Percentiles rank a stretch among this genome's conserved stretches.
Conservation (phyloP, 2,329 filamentous ascomycete species). For the Fusarium sarcochroum region DNA sequence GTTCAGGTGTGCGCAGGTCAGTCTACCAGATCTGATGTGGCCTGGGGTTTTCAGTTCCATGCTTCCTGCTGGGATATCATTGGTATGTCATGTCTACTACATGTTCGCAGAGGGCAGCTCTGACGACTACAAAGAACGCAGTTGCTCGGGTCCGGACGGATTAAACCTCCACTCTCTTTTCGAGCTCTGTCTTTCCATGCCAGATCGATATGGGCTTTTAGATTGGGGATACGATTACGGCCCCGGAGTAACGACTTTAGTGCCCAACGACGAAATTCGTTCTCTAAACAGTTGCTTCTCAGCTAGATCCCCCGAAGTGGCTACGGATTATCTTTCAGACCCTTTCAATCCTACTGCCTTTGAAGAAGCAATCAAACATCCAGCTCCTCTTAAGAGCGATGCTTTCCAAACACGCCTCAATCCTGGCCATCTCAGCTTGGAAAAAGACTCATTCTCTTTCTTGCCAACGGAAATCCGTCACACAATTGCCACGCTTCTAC, state of each 20-base stretch:
- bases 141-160: no score
- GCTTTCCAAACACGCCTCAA: slow-evolving; percentile 8
- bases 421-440: not conserved
- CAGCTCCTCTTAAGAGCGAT: slow-evolving; percentile 6
- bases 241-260: not conserved
- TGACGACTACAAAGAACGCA: no score
- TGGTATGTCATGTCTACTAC: not conserved
- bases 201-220: not conserved
- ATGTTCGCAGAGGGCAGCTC: not conserved
- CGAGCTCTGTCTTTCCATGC: slow-evolving; percentile 18
- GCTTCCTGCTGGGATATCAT: slow-evolving; percentile 25
- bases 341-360: slow-evolving; percentile 14
- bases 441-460: slow-evolving; percentile 19
- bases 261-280: not conserved
- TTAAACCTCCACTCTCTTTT: slow-evolving; percentile 17
- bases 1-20: not conserved
- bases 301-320: no score
- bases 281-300: slow-evolving; percentile 2
- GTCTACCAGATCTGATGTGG: not conserved
- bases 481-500: slow-evolving; percentile 9
- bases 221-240: slow-evolving; percentile 39
- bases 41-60: slow-evolving; percentile 29
- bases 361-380: not conserved
- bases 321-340: slow-evolving; percentile 8
- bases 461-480: slow-evolving; percentile 33